Evolutionary conservation across 2,329 filamentous ascomycete genomes (phyloP), one percentile per base, ranked within the genome.

Genomic region (Fusarium sp.): DNA sequence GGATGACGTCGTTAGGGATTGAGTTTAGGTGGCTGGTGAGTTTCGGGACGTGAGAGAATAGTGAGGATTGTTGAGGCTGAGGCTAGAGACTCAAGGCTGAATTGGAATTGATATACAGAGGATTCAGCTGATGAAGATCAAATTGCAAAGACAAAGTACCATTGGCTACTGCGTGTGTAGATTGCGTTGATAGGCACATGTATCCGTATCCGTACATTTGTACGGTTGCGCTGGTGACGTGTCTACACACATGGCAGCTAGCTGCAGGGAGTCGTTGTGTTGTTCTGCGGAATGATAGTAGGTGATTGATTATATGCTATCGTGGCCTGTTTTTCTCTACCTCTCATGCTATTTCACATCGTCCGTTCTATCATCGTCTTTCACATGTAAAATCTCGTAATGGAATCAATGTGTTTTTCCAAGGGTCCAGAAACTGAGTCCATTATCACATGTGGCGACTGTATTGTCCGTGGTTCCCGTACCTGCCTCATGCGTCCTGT

Each of bases 361-460:
- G 30, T 37, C 14, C 45, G 6, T 20, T 6, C 19, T 15, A 17
- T 61, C 14, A 39, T 51, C 20, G 8, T 40, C 46, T 37, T 40
- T 61, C 47, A 37, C 56, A 49, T 55, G 56, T 13, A 32, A 32
- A 55, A 37, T 33, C 33, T 54, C 26, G 15, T 9, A 13, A 48
- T 33, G 15, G 17, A 48, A 48, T 55, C 24, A 20, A 26, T 9
- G 2, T 24, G 24, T 28, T 41, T 57, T 57, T 35, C 15, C n/a
- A 37, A 57, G 39, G 51, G 45, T 45, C 33, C 33, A 57, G 51
- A 62, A 58, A 40, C 45, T 61, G 37, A 49, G 54, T 55, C 55
- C 56, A 70, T 73, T 61, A 63, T 72, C 68, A 72, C 70, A 72
- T 72, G 70, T 43, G 24, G 33, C 35, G 67, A n/a, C 17, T 48